phyloP scores from a whole-genome alignment of 805 yeast species.

The Babjeviella inositovora region DNA sequence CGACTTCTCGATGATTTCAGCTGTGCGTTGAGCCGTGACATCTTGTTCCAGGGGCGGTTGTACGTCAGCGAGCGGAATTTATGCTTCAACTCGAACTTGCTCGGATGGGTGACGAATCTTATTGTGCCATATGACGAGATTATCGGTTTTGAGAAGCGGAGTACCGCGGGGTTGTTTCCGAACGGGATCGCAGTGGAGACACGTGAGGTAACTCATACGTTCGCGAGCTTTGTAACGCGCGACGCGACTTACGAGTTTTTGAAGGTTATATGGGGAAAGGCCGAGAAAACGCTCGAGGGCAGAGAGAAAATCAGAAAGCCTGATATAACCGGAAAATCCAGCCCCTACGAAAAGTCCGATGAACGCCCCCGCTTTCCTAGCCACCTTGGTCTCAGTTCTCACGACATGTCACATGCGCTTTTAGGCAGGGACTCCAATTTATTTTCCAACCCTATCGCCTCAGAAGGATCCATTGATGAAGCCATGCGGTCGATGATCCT shows the following conservation, averaged over 20 bases:
- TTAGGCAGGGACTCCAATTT: conserved; percentile 3
- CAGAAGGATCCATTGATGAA: conserved; percentile 1
- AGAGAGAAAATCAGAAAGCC: conserved; percentile 1
- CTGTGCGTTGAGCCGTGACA: conserved; percentile 82
- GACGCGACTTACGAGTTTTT: conserved; percentile 64
- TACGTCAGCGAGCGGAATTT: conserved; percentile 66
- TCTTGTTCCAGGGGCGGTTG: conserved; percentile 73
- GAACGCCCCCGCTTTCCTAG: too few relatives aligned
- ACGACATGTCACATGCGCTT: too few relatives aligned
- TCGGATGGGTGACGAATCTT: conserved; percentile 84
- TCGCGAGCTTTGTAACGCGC: conserved; percentile 78
- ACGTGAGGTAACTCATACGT: conserved; percentile 44
- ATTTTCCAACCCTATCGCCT: conserved; percentile 2
- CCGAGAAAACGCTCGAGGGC: conserved; percentile 9
- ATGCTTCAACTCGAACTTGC: conserved; percentile 74
- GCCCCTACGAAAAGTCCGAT: too few relatives aligned
- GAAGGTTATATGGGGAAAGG: conserved; percentile 50
- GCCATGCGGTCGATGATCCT: conserved; percentile 2
- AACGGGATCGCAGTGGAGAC: conserved; percentile 74
- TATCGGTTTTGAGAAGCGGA: conserved; percentile 56
- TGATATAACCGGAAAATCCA: too few relatives aligned
- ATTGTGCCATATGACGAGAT: conserved; percentile 62
- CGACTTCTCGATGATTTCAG: conserved; percentile 72
- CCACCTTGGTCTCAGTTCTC: too few relatives aligned
- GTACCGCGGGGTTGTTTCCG: conserved; percentile 82